These are phyloP conservation scores for Termitomyces sp. DNA, from an alignment of 768 basidiomycete species.

Conservation along the genomic window DNA sequence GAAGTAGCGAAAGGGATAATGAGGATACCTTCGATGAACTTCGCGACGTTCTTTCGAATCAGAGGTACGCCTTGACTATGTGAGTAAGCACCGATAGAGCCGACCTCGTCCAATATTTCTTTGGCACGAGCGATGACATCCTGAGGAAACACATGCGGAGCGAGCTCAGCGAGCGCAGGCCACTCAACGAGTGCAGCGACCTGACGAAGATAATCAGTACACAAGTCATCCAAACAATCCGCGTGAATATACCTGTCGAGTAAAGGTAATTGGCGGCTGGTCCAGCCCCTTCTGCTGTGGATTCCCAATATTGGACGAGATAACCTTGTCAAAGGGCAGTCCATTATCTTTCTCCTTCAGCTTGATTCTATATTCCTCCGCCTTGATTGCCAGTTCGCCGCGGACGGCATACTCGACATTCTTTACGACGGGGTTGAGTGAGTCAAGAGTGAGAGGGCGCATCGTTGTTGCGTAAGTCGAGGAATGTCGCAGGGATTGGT, in stretches of 20 bases:
- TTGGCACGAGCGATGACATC: conserved; percentile 84
- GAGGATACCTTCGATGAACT: conserved; percentile 76
- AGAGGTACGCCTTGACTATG: conserved; percentile 90
- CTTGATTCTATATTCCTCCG: conserved; percentile 71
- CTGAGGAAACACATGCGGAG: conserved; percentile 71
- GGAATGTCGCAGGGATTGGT: not conserved
- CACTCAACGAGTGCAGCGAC: conserved; percentile 91
- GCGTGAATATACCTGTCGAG: conserved; percentile 64
- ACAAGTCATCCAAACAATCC: not conserved
- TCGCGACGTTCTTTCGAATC: conserved; percentile 83
- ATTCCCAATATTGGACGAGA: conserved; percentile 96
- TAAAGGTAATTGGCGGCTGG: conserved; percentile 89
- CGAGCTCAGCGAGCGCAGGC: conserved; percentile 75
- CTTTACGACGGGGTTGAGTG: conserved; percentile 78
- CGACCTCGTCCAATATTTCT: conserved; percentile 78
- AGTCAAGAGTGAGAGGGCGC: conserved; percentile 57
- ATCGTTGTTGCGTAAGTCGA: conserved; percentile 25
- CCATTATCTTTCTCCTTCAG: conserved; percentile 52
- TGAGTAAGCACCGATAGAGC: conserved; percentile 91
- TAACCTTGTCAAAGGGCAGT: conserved; percentile 84
- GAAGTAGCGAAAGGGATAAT: not conserved
- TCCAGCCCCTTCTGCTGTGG: conserved; percentile 95
- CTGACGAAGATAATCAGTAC: conserved; percentile 30
- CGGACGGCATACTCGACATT: conserved; percentile 96
- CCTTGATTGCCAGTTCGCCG: conserved; percentile 93